Base-by-base conservation (phyloP, 1,284 basidiomycete species). In the Stereum hirsutum region DNA sequence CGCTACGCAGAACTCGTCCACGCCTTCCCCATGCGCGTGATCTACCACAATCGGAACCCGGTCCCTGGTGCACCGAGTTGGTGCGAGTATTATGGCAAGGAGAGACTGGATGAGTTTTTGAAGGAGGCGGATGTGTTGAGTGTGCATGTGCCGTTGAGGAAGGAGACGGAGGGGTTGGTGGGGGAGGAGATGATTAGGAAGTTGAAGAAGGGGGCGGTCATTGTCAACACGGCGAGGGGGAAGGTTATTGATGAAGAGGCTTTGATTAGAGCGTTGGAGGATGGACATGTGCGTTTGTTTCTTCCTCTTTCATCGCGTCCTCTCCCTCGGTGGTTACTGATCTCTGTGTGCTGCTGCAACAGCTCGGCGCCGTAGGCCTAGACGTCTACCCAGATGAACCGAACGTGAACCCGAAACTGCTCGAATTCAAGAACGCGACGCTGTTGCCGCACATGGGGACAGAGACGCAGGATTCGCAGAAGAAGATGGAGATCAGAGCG, bases 361-460 rank as follows among this genome's bases (percentile, higher is more conserved):
- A 92, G 85, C 74, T 92, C 46, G 78, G 74, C 40, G 81, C 81
- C 2, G 86, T 89, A 17, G 93, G 93, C 19, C 69, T 97, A 19
- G 93, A 96, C 52, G 92, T 95, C 24, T 96, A 77, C 66, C 89
- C 89, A 4, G 72, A 91, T 60, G 92, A 96, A 61, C 92, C 91
- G 1, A 63, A 80, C 35, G 81, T 95, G 43, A 89, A 94, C 61
- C 83, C 86, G 1, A 75, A 80, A 17, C 65, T 94, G 31, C 69
- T 91, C 46, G 73, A 78, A 11, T 89, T 90, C 62, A 79, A 84
- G 24, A 83, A 90, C 52, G 80, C 89, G 49, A 85, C 83, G 12
- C 69, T 95, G 11, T 72, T 95, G 15, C 92, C 92, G 1, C 92
- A 94, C 60, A 83, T 94, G 81, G 91, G 91, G 30, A 92, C 89